Evolutionary conservation across 2,329 filamentous ascomycete genomes (phyloP).

Genomic region (Talaromyces sp.): DNA sequence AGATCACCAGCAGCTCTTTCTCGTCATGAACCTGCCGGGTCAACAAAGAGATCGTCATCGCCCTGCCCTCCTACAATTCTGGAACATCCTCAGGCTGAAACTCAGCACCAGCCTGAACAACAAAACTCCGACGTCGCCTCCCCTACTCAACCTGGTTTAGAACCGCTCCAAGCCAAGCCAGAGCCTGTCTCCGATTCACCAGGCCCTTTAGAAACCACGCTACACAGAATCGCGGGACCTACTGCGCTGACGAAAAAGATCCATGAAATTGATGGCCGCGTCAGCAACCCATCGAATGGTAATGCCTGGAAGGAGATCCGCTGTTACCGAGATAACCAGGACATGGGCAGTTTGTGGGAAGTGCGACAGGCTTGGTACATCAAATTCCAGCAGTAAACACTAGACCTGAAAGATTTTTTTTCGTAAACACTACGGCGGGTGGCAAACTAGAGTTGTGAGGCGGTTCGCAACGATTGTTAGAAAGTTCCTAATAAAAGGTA

Average conservation of each 20-base stretch:
- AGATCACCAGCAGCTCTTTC: neutral
- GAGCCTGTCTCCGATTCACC: neutral
- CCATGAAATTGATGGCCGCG: conserved; percentile 37
- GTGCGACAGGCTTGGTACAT: conserved; percentile 38
- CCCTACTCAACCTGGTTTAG: neutral
- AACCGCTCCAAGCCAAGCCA: conserved; percentile 12
- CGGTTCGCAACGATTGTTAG: no score
- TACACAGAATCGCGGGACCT: conserved; percentile 27
- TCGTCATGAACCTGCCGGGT: neutral
- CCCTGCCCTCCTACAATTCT: neutral
- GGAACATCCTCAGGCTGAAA: neutral
- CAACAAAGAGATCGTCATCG: neutral
- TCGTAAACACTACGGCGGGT: no score
- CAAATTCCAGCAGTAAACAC: conserved; percentile 12
- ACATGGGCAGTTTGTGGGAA: conserved; percentile 43
- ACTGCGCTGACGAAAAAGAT: conserved; percentile 29
- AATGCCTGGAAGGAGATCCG: conserved; percentile 44
- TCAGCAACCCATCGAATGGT: conserved; percentile 23
- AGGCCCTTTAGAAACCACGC: conserved; percentile 18
- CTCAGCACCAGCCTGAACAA: neutral
- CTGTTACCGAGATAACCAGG: conserved; percentile 41
- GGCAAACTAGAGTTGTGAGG: no score
- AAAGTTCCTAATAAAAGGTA: no score
- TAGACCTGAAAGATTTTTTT: neutral
- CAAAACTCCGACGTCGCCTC: neutral